Evolutionary conservation across 208 protist genomes (phyloP), one percentile per base, ranked within the genome.

Genomic region (Leishmania lainsoni): DNA sequence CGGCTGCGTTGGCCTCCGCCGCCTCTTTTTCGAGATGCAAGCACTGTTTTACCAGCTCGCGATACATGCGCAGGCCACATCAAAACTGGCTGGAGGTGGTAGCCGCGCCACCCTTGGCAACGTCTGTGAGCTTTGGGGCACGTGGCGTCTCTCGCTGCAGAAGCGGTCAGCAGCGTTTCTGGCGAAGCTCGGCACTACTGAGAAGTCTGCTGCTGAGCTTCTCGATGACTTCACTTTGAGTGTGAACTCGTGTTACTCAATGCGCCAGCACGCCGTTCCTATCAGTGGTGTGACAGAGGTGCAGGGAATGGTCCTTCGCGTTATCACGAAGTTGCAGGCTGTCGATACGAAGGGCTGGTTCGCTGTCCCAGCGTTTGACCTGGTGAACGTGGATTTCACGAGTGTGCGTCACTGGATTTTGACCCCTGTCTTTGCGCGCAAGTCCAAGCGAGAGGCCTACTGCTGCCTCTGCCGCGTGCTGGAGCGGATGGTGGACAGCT

Each of bases 401-500:
- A 95, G 89, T 66, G 52, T 97, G 20, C 77, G 86, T 8, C 79
- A 83, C 58, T 97, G 92, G 91, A 72, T 97, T 29, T 52, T 65
- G 32, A 84, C 89, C 48, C 39, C 61, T 9, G 63, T 59, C 26
- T 97, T 97, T 81, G 81, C 80, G 26, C 68, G 63, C 32, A 96
- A 95, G 72, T 87, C 87, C 20, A 84, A 85, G 20, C 89, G 90
- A 17, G 91, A 85, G 51, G 91, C 92, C 6, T 97, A 95, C 75
- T 81, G 89, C 17, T 87, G 92, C 56, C 71, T 97, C 20, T 86
- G 91, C 14, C 80, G 86, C 17, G 86, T 92, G 32, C 81, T 97
- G 69, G 92, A 97, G 82, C 81, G 85, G 20, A 97, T 97, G 91
- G 94, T 94, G 73, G 91, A 97, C 80, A 81, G 76, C 61, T 97